phyloP scores from a whole-genome alignment of 768 basidiomycete species.

The Sarcodon aspratus region DNA sequence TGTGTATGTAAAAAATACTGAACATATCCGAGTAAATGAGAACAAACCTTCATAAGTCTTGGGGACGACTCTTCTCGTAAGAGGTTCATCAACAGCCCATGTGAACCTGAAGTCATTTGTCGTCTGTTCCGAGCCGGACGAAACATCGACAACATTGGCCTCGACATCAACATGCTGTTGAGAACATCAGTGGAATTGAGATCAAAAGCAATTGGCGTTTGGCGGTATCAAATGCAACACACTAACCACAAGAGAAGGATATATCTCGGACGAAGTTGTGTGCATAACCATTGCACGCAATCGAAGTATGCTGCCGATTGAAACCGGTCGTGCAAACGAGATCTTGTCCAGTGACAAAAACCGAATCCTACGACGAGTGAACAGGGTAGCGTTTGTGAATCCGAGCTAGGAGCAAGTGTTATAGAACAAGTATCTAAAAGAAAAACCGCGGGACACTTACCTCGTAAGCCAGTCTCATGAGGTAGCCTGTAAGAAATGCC shows the following conservation, averaged over 20 bases:
- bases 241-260: slow-evolving; percentile 52
- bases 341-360: slow-evolving; percentile 77
- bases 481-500: slow-evolving; percentile 21
- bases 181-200: not conserved
- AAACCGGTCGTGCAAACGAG: slow-evolving; percentile 69
- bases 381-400: slow-evolving; percentile 58
- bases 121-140: slow-evolving; percentile 49
- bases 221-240: not conserved
- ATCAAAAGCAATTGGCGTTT: not conserved
- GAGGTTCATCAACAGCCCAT: slow-evolving; percentile 38
- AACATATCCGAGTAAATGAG: slow-evolving; percentile 6
- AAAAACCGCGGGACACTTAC: slow-evolving; percentile 18
- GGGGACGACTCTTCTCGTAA: slow-evolving; percentile 43
- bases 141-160: slow-evolving; percentile 61
- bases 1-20: slow-evolving; percentile 10
- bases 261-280: slow-evolving; percentile 33
- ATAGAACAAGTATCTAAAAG: not conserved
- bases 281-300: slow-evolving; percentile 63
- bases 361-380: slow-evolving; percentile 52
- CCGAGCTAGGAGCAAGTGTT: slow-evolving; percentile 38
- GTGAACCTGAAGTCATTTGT: slow-evolving; percentile 76
- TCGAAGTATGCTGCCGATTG: slow-evolving; percentile 73
- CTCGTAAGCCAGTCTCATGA: slow-evolving; percentile 66
- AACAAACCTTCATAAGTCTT: slow-evolving; percentile 56
- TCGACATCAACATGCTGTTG: slow-evolving; percentile 58